Evolutionary conservation across 495 filamentous ascomycete genomes (phyloP), one percentile per base, ranked within the genome.

Genomic region (Mycothermus thermophilus): DNA sequence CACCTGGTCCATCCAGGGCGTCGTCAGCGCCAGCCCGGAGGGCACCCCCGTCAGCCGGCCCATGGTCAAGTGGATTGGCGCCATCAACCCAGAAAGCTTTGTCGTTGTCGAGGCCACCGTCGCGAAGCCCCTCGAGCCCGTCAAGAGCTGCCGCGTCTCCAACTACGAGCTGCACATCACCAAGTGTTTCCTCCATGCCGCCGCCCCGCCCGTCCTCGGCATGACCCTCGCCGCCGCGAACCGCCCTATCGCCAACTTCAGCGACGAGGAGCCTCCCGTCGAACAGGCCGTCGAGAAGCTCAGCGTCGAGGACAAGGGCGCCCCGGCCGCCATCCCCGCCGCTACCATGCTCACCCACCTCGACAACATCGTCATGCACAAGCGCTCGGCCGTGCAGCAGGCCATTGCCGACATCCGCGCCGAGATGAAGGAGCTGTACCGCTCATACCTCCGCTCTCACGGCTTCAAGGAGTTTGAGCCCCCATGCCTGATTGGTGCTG

Each of bases 1-100:
- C 31, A 72, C 75, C 50, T 64, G 59, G 62, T 78, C 83, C 17
- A 75, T 94, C 12, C 87, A 94, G 64, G 86, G 75, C 34, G 50
- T 72, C 15, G 67, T 82, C 46, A 64, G 76, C 34, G 72, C 76
- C 15, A 68, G 51, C 26, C 47, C 63, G 38, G 69, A 56, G 55
- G 42, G 63, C 64, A 25, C 69, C 63, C 41, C 60, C 21, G 59
- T 83, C 23, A 72, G 66, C 46, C 69, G 67, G 44, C 87, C 87
- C 63, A 97, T 97, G 92, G 83, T 92, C 44, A 96, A 96, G 62
- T 97, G 77, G 71, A 72, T 77, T 22, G 74, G 72, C 32, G 71
- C 66, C 28, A 64, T 96, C 47, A 81, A 80, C 53, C 66, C 76
- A 26, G 88, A 96, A 63, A 83, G 78, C 40, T 81, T 82, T 37